Evolutionary conservation across 306 rosid genomes (phyloP), one percentile per base, ranked within the genome.

Genomic region (Castanospermum australe): DNA sequence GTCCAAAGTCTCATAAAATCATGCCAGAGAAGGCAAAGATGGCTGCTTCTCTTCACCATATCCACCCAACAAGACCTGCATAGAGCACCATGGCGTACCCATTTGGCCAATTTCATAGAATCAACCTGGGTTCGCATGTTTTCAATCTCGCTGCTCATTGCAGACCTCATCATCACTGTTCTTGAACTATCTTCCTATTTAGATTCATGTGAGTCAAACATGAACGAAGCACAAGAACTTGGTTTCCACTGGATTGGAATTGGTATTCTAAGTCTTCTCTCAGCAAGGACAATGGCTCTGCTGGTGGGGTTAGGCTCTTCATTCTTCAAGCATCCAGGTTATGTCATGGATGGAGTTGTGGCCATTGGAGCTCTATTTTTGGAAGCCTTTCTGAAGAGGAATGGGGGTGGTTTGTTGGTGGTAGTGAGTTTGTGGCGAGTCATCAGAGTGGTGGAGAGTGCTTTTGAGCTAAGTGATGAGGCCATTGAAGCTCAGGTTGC

Each of bases 361-460:
- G 83, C 62, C 8, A 35, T 47, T 1, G 95, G 79, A 20, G 97
- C 98, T 1, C 35, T 93, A 35, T 54, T 85, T 67, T 78, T 93
- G 82, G 97, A 93, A 76, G 81, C 41, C 2, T 71, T 86, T 41
- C 13, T 90, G 35, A 91, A 80, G 78, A 61, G 83, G 45, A 78
- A 77, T 42, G 97, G 97, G 10, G 95, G 98, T 6, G 93, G 97
- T 33, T 64, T 91, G 59, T 80, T 93, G 66, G 80, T 86, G 32
- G 77, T 90, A 33, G 94, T 84, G 76, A 91, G 94, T 71, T 83
- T 93, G 68, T 93, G 98, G 95, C 88, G 98, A 8, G 84, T 93
- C 15, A 82, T 91, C 39, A 86, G 97, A 81, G 86, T 93, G 8
- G 83, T 91, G 15, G 98, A 93, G 82, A 88, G 90, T 73, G 91